A percentile compares a stretch with the other conserved stretches of the same genome.
Evolutionary conservation across 371 early-diverging fungal genomes (phyloP).

Genomic region (Mortierella sp.): DNA sequence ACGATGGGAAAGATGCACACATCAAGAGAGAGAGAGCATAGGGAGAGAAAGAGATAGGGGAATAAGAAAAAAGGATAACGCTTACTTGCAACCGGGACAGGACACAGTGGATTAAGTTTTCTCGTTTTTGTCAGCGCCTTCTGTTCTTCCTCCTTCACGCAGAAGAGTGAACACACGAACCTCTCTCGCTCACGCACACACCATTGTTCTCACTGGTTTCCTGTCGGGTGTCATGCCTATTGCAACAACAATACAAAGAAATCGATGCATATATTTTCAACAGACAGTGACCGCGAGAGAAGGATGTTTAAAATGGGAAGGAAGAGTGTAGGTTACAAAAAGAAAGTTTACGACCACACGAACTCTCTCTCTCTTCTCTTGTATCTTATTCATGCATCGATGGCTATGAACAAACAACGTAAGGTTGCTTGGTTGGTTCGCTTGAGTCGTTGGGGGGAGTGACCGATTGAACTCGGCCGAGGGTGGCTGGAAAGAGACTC

Average conservation of each 20-base stretch:
- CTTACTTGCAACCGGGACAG: background rate
- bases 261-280: background rate
- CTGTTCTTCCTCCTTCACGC: background rate
- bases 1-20: background rate
- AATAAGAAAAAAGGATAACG: background rate
- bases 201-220: background rate
- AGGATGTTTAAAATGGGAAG: constrained; percentile 1
- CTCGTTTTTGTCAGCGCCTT: background rate
- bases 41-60: background rate
- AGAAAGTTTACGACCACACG: constrained; percentile 4
- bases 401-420: background rate
- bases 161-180: no score
- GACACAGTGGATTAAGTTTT: background rate
- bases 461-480: no score
- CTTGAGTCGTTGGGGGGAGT: background rate
- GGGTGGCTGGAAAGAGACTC: no score
- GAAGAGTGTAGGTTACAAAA: background rate
- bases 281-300: background rate
- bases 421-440: constrained; percentile 1
- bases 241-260: background rate
- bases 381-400: constrained; percentile 1
- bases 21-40: background rate
- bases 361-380: background rate
- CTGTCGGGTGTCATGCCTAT: background rate
- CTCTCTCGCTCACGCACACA: background rate